A percentile compares a stretch with the other conserved stretches of the same genome.
Conservation (phyloP, 768 basidiomycete species). For the Mycena amicta region DNA sequence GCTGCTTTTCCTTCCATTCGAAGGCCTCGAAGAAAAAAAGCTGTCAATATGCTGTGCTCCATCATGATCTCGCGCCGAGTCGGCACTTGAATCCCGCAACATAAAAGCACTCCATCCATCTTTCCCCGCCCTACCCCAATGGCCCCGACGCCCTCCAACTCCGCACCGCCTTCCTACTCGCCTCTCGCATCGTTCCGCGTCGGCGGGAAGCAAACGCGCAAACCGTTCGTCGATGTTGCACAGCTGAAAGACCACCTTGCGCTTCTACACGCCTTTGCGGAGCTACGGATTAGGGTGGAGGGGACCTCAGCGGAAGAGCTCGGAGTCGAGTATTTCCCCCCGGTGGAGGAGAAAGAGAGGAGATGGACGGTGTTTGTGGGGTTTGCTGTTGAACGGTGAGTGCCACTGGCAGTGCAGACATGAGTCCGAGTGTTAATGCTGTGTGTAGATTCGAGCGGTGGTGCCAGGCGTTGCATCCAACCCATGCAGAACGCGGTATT, state of each 20-base stretch:
- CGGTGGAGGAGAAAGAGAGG: conserved; percentile 8
- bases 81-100: too few species aligned
- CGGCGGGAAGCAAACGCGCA: conserved; percentile 25
- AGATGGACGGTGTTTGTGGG: conserved; percentile 27
- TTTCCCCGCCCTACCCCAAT: too few species aligned
- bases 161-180: too few species aligned
- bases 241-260: conserved; percentile 28
- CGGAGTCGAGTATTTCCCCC: conserved; percentile 2
- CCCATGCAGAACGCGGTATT: conserved; percentile 12
- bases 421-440: background rate
- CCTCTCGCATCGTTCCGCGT: too few species aligned
- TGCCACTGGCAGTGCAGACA: background rate
- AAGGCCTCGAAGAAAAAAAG: too few species aligned
- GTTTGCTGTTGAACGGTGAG: conserved; percentile 26
- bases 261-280: conserved; percentile 23
- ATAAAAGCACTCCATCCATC: too few species aligned
- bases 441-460: conserved; percentile 25
- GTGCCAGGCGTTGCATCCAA: conserved; percentile 18
- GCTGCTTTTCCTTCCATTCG: too few species aligned
- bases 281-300: conserved; percentile 19
- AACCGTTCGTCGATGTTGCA: conserved; percentile 30
- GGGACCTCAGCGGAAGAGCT: background rate
- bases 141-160: too few species aligned
- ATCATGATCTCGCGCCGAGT: too few species aligned
- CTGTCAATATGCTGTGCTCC: too few species aligned